These are phyloP conservation scores for Wickerhamiella shivajii DNA, from an alignment of 805 yeast species.

Conservation along the genomic window DNA sequence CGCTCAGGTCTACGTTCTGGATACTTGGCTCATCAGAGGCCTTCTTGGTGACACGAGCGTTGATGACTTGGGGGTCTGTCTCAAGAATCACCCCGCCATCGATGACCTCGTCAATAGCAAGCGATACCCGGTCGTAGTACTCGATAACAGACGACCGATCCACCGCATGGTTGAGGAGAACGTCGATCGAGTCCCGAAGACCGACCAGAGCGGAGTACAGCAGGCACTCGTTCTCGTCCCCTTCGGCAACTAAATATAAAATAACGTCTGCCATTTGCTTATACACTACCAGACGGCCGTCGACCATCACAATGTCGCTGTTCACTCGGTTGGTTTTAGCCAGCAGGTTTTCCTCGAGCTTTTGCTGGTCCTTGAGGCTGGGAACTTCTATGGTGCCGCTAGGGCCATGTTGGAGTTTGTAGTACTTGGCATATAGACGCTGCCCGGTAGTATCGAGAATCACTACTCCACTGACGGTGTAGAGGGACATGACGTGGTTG, in stretches of 20 bases:
- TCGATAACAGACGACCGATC: constrained; percentile 71
- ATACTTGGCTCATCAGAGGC: constrained; percentile 50
- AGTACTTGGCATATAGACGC: constrained; percentile 75
- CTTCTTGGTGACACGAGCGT: constrained; percentile 79
- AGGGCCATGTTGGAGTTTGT: constrained; percentile 41
- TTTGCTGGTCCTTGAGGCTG: constrained; percentile 46
- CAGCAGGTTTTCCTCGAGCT: constrained; percentile 62
- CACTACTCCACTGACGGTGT: constrained; percentile 67
- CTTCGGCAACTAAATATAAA: constrained; percentile 53
- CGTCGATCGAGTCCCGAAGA: constrained; percentile 66
- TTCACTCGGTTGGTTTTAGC: constrained; percentile 66
- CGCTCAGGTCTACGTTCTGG: constrained; percentile 27
- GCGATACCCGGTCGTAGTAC: constrained; percentile 68
- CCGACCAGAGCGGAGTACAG: constrained; percentile 64
- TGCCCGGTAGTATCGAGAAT: constrained; percentile 71
- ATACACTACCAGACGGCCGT: constrained; percentile 69
- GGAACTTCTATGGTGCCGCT: constrained; percentile 25
- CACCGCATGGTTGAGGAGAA: constrained; percentile 49
- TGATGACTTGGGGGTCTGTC: constrained; percentile 73
- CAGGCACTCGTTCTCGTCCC: constrained; percentile 76
- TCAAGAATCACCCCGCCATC: constrained; percentile 91
- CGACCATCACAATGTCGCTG: constrained; percentile 67
- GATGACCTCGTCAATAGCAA: constrained; percentile 81
- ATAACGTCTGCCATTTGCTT: constrained; percentile 69
- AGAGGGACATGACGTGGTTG: constrained; percentile 40